Evolutionary conservation across 148 eudicot genomes (phyloP).

Genomic region (Silene latifolia): DNA sequence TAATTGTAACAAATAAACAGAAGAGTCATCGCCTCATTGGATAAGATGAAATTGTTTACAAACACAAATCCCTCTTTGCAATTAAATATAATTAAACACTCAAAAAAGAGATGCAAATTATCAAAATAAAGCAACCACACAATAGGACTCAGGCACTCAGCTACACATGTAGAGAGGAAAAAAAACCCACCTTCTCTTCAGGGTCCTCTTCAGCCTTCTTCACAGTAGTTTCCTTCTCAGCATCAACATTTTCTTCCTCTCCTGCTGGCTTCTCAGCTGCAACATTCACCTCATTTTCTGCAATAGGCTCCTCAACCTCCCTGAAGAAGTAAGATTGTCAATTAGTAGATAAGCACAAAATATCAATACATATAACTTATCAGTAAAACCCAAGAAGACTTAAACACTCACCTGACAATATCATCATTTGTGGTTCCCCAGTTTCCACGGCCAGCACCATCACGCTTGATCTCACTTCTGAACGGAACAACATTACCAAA

Average conservation of each 20-base stretch:
- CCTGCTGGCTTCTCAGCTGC: slow-evolving; percentile 44
- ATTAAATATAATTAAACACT: not conserved
- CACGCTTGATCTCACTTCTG: slow-evolving; percentile 69
- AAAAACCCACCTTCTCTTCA: slow-evolving; percentile 47
- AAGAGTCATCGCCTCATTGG: too few relatives aligned
- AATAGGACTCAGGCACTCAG: too few relatives aligned
- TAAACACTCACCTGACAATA: slow-evolving; percentile 63
- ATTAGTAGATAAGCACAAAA: not conserved
- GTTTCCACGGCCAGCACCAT: slow-evolving; percentile 84
- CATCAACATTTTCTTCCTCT: slow-evolving; percentile 41
- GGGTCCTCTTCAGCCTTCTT: slow-evolving; percentile 53
- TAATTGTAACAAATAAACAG: not conserved
- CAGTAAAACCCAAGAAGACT: too few relatives aligned
- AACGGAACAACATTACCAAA: too few relatives aligned
- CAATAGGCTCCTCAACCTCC: slow-evolving; percentile 41
- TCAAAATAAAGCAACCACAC: not conserved
- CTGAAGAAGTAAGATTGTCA: slow-evolving; percentile 20
- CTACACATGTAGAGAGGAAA: too few relatives aligned
- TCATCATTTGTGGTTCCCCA: slow-evolving; percentile 86
- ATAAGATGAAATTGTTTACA: too few relatives aligned
- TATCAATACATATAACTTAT: not conserved
- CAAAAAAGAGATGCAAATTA: not conserved
- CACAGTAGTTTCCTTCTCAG: slow-evolving; percentile 42
- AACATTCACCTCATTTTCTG: slow-evolving; percentile 37
- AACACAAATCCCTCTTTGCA: not conserved